phyloP scores from a whole-genome alignment of 2,329 filamentous ascomycete species.

The Claviceps capensis region DNA sequence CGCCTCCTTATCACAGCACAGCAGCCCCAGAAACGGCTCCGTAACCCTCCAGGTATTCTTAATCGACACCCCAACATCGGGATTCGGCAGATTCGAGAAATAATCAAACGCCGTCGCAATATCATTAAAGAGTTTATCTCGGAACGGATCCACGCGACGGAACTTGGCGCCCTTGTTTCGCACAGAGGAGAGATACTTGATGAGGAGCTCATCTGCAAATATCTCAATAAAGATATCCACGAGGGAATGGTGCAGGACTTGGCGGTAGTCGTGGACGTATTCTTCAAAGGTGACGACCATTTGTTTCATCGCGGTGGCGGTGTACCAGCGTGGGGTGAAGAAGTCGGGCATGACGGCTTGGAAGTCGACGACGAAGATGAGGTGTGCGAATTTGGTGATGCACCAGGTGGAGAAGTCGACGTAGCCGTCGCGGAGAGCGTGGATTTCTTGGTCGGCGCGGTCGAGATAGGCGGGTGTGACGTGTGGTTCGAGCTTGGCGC shows the following conservation, averaged over 20 bases:
- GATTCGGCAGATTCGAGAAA: conserved; percentile 59
- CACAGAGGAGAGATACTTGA: conserved; percentile 70
- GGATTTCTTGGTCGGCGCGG: conserved; percentile 58
- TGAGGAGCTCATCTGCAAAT: conserved; percentile 78
- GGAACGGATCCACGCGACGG: conserved; percentile 72
- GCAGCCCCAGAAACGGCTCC: conserved; percentile 65
- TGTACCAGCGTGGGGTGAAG: conserved; percentile 87
- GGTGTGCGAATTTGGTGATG: conserved; percentile 69
- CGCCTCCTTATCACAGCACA: conserved; percentile 60
- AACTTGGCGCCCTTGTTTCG: conserved; percentile 88
- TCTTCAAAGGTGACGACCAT: conserved; percentile 93
- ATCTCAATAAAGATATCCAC: conserved; percentile 89
- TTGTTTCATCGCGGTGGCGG: conserved; percentile 73
- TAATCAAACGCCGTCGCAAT: conserved; percentile 82
- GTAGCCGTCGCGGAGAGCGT: conserved; percentile 72
- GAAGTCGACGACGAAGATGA: conserved; percentile 90
- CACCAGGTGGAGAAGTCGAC: conserved; percentile 92
- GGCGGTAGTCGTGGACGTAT: conserved; percentile 78
- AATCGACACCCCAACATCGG: conserved; percentile 57
- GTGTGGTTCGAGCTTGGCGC: conserved; percentile 65
- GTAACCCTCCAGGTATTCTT: conserved; percentile 90
- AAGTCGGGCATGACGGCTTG: conserved; percentile 69
- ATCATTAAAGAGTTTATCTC: conserved; percentile 88
- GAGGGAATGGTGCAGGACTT: conserved; percentile 73
- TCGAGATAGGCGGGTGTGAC: conserved; percentile 72